Evolutionary conservation across 495 filamentous ascomycete genomes (phyloP), one percentile per base, ranked within the genome.

Genomic region (Aspergillus conjunctus): DNA sequence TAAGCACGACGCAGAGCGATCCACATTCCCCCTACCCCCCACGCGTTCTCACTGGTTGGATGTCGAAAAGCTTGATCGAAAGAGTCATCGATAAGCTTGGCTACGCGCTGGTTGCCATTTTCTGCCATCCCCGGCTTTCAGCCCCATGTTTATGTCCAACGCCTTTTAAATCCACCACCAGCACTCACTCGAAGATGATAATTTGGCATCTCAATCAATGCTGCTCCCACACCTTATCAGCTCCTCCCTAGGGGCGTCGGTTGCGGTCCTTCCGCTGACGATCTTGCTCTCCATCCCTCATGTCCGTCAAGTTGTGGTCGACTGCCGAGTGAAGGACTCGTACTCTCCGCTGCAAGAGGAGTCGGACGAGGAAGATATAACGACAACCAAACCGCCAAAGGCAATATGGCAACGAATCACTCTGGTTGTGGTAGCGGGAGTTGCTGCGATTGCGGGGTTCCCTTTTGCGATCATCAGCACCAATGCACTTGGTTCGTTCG

Each of bases 381-480:
- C 50, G 3, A 46, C 22, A 4, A 15, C 34, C 0, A 54, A 59
- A 26, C 5, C 26, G 2, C 49, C 57, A 8, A 50, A 41, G 1
- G 44, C 57, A 18, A 10, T 33, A 26, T 53, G 50, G 57, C 57
- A 59, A 43, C 33, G 34, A 17, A 12, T 59, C 11, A 45, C 14
- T 18, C 34, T 59, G 22, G 49, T 54, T 20, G 18, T 44, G 37
- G 57, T 59, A 11, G 39, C 8, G 1, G 30, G 22, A 7, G 39
- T 54, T 3, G 49, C 50, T 7, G 39, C 39, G 0, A 30, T 43
- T 18, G 39, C 39, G 2, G 39, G 37, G 1, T 45, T 48, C 1
- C 33, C 22, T 21, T 44, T 20, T 15, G 18, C 14, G 49, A 33
- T 9, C 6, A 22, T 3, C 7, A 52, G 50, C 18, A 21, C 22